A percentile compares a stretch with the other conserved stretches of the same genome.
phyloP scores from a whole-genome alignment of 768 basidiomycete species.

The Suillus bovinus region DNA sequence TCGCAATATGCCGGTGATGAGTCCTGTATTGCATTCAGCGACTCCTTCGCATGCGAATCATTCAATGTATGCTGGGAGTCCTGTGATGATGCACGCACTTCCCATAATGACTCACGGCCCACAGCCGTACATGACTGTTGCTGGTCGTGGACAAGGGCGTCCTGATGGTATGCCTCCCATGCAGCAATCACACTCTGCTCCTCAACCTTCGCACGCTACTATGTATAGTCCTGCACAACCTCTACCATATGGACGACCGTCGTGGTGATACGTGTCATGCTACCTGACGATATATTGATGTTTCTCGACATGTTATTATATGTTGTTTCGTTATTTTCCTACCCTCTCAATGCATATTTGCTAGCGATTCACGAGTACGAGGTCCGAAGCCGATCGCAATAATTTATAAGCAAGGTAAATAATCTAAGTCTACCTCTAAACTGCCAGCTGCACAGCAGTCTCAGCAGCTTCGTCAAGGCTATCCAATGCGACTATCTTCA shows the following conservation, averaged over 20 bases:
- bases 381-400: not conserved
- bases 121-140: conserved; percentile 44
- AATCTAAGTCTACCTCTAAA: conserved; percentile 18
- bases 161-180: conserved; percentile 48
- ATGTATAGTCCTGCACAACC: conserved; percentile 27
- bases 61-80: conserved; percentile 67
- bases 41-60: conserved; percentile 36
- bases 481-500: conserved; percentile 94
- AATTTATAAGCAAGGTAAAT: conserved; percentile 4
- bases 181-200: conserved; percentile 36
- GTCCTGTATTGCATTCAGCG: conserved; percentile 71
- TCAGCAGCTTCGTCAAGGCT: conserved; percentile 90
- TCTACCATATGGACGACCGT: conserved; percentile 27
- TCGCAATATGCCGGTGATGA: conserved; percentile 62
- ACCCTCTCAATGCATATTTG: conserved; percentile 6
- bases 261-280: conserved; percentile 28
- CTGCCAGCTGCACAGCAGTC: conserved; percentile 71
- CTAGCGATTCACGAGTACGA: not conserved
- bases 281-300: conserved; percentile 34
- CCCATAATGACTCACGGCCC: conserved; percentile 38
- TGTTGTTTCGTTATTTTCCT: conserved; percentile 10
- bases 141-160: conserved; percentile 51
- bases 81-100: conserved; percentile 61
- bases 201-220: conserved; percentile 29
- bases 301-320: conserved; percentile 23